Base-by-base conservation (phyloP, 768 basidiomycete genomes). In the Lentinula detonsa region DNA sequence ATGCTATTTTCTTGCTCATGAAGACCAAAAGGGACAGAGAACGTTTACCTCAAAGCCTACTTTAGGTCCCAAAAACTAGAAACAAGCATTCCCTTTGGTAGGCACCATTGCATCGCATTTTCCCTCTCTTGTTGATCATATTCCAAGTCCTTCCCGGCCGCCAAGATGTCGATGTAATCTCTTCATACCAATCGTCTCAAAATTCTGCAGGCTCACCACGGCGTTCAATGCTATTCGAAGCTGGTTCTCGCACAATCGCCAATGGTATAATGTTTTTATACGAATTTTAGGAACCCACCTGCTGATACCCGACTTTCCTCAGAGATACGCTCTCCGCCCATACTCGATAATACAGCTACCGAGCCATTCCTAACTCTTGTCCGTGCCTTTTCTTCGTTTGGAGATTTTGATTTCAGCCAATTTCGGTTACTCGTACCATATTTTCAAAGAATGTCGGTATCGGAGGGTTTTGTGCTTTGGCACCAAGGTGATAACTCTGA, bases 21-120 rank as follows among this genome's bases (percentile, higher is more conserved):
- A 55, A 59, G 58, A 34, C 57, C 28, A 11, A 28, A n/a, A 82
- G 91, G 95, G 95, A 95, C 93, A 0, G 95, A 98, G 75, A 98
- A 98, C 73, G 90, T 85, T 0, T 97, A 97, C 74, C 69, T 98
- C 63, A 83, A 82, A 57, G 87, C 90, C 7, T 91, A 89, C 90
- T 89, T 90, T 64, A 76, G 78, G 62, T 81, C 84, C 0, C 84
- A 85, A 68, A 87, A 87, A 66, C 70, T 79, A 21, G 85, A 90
- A 68, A 75, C 72, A 33, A 67, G 59, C 60, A 75, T 39, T 64
- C 78, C 73, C 64, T 80, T 86, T 60, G 66, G 85, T 81, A 65
- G 11, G 72, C 70, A 13, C 15, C 28, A 23, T 56, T 37, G 3
- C 18, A 18, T 39, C 11, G 16, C 2, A 5, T 21, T 18, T 10